phyloP scores from a whole-genome alignment of 208 protist species.

The Trypanosoma caninum region DNA sequence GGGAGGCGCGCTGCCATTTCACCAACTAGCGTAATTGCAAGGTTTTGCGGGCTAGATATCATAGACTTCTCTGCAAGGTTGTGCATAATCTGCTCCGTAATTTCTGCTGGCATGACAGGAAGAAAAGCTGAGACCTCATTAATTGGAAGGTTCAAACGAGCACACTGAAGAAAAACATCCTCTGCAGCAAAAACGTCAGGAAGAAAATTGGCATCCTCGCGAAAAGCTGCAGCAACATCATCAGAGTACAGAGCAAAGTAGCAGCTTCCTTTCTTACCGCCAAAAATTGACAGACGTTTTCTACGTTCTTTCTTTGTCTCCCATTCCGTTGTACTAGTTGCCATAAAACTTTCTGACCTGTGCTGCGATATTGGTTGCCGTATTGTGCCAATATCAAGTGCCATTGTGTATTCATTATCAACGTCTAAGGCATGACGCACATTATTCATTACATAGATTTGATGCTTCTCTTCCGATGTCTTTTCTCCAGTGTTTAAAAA shows the following conservation, averaged over 20 bases:
- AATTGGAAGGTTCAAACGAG: conserved; percentile 28
- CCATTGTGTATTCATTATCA: conserved; percentile 57
- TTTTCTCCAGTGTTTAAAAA: conserved; percentile 38
- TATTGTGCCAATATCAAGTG: conserved; percentile 79
- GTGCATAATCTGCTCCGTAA: conserved; percentile 54
- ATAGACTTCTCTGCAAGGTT: conserved; percentile 78
- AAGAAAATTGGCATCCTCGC: conserved; percentile 22
- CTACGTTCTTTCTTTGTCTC: conserved; percentile 49
- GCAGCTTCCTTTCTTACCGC: conserved; percentile 22
- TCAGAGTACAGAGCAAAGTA: conserved; percentile 80
- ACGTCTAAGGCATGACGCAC: conserved; percentile 33
- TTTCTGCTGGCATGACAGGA: conserved; percentile 47
- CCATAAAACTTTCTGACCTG: conserved; percentile 79
- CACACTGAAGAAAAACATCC: conserved; percentile 76
- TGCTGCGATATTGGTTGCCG: conserved; percentile 38
- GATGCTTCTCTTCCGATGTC: conserved; percentile 34
- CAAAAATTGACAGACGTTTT: conserved; percentile 57
- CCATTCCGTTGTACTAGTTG: conserved; percentile 65
- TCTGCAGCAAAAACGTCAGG: conserved; percentile 53
- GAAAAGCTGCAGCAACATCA: conserved; percentile 43
- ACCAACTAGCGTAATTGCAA: conserved; percentile 74
- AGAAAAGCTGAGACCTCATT: conserved; percentile 31
- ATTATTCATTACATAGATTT: conserved; percentile 54
- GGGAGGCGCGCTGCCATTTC: conserved; percentile 78
- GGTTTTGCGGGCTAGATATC: conserved; percentile 41